Evolutionary conservation across 1,284 basidiomycete genomes (phyloP), one percentile per base, ranked within the genome.

Genomic region (Marasmius oreades): DNA sequence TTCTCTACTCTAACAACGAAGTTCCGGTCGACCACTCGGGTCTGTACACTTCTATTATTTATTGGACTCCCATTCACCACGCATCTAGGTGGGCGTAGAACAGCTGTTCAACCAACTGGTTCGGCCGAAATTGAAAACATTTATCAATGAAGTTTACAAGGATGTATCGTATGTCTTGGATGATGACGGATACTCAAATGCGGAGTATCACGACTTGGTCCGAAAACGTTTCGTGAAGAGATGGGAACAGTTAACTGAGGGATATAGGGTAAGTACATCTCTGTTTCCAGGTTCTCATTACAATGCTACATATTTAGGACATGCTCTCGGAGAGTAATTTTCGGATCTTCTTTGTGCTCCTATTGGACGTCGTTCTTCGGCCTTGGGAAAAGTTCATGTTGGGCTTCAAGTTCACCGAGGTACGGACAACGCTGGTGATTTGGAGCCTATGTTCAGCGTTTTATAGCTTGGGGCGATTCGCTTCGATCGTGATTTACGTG

Each of bases 91-190:
- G 10, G 93, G 95, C 34, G 79, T 98, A 42, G 96, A 98, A 63
- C 93, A 95, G 65, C 76, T 98, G 22, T 98, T 98, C 77, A 95
- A 93, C 61, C 93, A 97, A 66, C 78, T 98, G 8, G 81, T 95
- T 56, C 82, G 93, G 23, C 93, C 95, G 0, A 88, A 88, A 56
- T 70, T 99, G 33, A 84, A 95, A 18, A 88, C 84, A 11, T 76
- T 99, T 47, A 79, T 98, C 37, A 72, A 84, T 3, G 96, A 99
- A 55, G 82, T 94, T 10, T 97, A 97, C 71, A 91, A 88, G 65
- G 95, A 96, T 59, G 81, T 94, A 2, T 84, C 85, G 3, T 99
- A 99, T 69, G 72, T 92, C 16, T 74, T 98, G 14, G 92, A 97
- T 66, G 96, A 99, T 57, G 93, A 96, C 55, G 73, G 76, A 0